phyloP scores from a whole-genome alignment of 1,284 basidiomycete species.

The Puccinia novopanici region DNA sequence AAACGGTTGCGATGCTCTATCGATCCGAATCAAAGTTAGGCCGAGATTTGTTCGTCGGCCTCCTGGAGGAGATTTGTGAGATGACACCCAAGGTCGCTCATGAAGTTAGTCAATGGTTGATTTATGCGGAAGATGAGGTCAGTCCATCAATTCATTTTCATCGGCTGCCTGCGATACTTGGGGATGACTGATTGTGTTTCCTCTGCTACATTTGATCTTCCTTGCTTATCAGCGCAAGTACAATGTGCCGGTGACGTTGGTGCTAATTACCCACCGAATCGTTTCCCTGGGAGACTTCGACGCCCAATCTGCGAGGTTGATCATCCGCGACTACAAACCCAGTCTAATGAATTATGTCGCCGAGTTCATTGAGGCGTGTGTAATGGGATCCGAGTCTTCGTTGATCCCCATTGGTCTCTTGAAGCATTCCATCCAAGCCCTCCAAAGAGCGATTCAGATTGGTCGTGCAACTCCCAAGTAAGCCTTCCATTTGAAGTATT shows the following conservation, averaged over 20 bases:
- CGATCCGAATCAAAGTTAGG: slow-evolving; percentile 64
- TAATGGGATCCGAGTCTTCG: slow-evolving; percentile 67
- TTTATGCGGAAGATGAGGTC: slow-evolving; percentile 89
- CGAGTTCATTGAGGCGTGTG: slow-evolving; percentile 80
- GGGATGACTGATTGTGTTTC: not conserved
- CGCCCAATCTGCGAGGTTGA: slow-evolving; percentile 83
- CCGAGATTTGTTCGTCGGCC: slow-evolving; percentile 83
- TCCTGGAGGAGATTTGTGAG: slow-evolving; percentile 86
- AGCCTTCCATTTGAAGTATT: slow-evolving; percentile 57
- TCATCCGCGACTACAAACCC: slow-evolving; percentile 72
- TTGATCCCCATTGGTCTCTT: slow-evolving; percentile 69
- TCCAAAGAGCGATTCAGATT: slow-evolving; percentile 62
- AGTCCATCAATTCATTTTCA: not conserved
- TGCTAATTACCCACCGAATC: slow-evolving; percentile 79
- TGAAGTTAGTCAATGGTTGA: slow-evolving; percentile 94
- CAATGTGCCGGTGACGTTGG: slow-evolving; percentile 89
- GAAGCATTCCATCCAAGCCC: slow-evolving; percentile 48
- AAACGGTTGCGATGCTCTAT: slow-evolving; percentile 54
- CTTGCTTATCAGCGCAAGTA: slow-evolving; percentile 71
- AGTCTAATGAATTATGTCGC: slow-evolving; percentile 80
- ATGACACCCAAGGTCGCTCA: slow-evolving; percentile 88
- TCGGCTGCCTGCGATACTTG: slow-evolving; percentile 70
- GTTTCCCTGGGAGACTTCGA: slow-evolving; percentile 80
- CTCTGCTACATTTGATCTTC: not conserved
- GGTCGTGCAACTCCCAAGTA: slow-evolving; percentile 80